Percentiles rank a stretch among this genome's conserved stretches.
These are phyloP conservation scores for Lizonia empirigonia DNA, from an alignment of 2,329 filamentous ascomycete species.

Conservation along the genomic window DNA sequence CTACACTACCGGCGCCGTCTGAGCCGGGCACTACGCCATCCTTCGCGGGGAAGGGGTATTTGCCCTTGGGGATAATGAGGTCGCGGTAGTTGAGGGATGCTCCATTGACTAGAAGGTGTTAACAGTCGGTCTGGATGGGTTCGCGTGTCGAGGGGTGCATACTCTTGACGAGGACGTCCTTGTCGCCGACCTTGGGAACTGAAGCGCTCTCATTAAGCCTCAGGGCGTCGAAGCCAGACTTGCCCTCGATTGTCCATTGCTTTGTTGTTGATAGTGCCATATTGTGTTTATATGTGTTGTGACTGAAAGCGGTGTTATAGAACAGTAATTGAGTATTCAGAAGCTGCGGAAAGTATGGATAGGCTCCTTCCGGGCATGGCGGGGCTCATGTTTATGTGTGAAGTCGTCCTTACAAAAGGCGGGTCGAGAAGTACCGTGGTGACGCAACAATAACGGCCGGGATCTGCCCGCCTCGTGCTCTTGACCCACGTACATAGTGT, in stretches of 20 bases:
- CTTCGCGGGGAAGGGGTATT: slow-evolving; percentile 52
- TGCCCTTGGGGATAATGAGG: slow-evolving; percentile 55
- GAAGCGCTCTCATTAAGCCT: slow-evolving; percentile 58
- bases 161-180: slow-evolving; percentile 73
- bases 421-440: slow-evolving; percentile 21
- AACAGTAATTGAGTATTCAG: background rate
- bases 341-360: background rate
- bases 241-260: slow-evolving; percentile 62
- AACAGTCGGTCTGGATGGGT: background rate
- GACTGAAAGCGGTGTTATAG: background rate
- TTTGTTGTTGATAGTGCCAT: slow-evolving; percentile 56
- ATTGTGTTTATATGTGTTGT: slow-evolving; percentile 7
- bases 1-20: slow-evolving; percentile 60
- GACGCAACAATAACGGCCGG: slow-evolving; percentile 29
- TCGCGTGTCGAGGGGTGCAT: slow-evolving; percentile 10
- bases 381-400: slow-evolving; percentile 16
- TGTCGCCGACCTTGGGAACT: slow-evolving; percentile 68
- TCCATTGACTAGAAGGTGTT: slow-evolving; percentile 49
- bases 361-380: background rate
- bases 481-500: slow-evolving; percentile 11
- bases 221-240: slow-evolving; percentile 66
- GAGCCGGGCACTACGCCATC: slow-evolving; percentile 54
- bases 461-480: slow-evolving; percentile 1
- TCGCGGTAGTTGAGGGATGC: slow-evolving; percentile 58
- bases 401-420: slow-evolving; percentile 18